Conservation (phyloP, 1,284 basidiomycete species). For the Schizophyllum commune region DNA sequence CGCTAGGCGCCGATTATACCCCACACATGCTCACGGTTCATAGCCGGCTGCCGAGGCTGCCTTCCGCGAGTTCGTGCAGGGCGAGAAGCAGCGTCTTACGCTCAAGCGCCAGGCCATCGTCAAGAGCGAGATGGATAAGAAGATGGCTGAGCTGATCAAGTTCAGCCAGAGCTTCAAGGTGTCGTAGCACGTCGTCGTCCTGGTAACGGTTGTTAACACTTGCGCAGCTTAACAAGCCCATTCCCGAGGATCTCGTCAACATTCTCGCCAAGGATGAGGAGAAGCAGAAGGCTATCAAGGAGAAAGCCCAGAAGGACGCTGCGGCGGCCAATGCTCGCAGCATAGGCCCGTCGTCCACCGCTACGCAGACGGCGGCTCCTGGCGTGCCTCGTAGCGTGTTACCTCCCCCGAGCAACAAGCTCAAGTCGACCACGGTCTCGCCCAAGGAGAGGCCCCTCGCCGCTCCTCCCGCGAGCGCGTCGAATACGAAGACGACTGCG, state of each 20-base stretch:
- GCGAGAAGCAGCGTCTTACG: constrained; percentile 80
- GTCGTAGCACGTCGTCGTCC: constrained; percentile 1
- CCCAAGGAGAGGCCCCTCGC: constrained; percentile 23
- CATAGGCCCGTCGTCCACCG: constrained; percentile 45
- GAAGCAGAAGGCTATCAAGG: constrained; percentile 77
- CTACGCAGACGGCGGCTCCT: constrained; percentile 23
- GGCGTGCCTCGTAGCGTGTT: constrained; percentile 20
- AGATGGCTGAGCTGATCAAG: constrained; percentile 85
- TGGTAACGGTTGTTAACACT: constrained; percentile 3
- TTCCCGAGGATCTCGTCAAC: constrained; percentile 90
- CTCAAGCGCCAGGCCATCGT: constrained; percentile 87
- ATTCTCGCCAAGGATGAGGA: constrained; percentile 88
- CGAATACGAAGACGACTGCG: constrained; percentile 15
- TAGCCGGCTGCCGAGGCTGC: constrained; percentile 29
- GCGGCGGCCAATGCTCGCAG: constrained; percentile 53
- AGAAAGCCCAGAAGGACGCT: constrained; percentile 68
- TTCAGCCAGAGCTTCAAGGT: constrained; percentile 95
- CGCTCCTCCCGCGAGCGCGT: constrained; percentile 18
- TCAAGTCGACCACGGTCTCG: constrained; percentile 8
- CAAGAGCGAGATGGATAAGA: constrained; percentile 91
- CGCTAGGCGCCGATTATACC: not conserved
- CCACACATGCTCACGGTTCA: too few relatives aligned
- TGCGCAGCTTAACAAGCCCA: constrained; percentile 79
- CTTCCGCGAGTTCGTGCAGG: constrained; percentile 86
- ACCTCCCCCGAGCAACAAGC: not conserved